Conservation (phyloP, 352 stramenopile species). For the Phytophthora europaea region DNA sequence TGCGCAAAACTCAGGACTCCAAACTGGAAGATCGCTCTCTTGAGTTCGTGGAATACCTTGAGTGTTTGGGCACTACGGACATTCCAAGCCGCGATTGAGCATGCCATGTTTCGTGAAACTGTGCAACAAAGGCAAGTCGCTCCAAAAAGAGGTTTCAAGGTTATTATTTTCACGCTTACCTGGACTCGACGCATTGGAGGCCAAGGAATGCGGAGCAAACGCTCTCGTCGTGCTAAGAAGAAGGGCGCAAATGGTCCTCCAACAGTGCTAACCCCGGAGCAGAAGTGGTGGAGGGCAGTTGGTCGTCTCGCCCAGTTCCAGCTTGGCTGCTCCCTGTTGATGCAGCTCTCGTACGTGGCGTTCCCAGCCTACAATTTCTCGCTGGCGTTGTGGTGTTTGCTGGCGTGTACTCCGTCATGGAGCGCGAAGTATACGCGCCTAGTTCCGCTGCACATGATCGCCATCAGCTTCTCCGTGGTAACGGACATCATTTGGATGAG, state of each 20-base stretch:
- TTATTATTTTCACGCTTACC: constrained; percentile 23
- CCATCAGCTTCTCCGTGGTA: constrained; percentile 61
- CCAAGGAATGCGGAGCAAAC: constrained; percentile 19
- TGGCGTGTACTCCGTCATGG: constrained; percentile 65
- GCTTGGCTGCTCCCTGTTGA: constrained; percentile 67
- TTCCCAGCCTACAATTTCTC: constrained; percentile 87
- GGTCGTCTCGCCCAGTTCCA: constrained; percentile 55
- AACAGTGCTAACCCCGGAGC: constrained; percentile 16
- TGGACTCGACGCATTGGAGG: constrained; percentile 9
- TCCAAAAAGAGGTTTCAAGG: constrained; percentile 28
- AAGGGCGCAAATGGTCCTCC: constrained; percentile 10
- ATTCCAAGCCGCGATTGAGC: not conserved
- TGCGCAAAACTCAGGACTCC: constrained; percentile 44
- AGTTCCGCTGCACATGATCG: constrained; percentile 60
- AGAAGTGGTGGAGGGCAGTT: constrained; percentile 59
- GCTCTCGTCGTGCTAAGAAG: constrained; percentile 22
- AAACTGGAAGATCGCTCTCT: constrained; percentile 48
- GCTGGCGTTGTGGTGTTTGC: constrained; percentile 74
- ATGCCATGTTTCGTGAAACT: not conserved
- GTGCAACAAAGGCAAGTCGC: not conserved
- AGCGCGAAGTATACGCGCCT: constrained; percentile 56
- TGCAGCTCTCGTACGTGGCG: constrained; percentile 87
- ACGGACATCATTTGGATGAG: constrained; percentile 83
- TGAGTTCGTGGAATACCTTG: constrained; percentile 62
- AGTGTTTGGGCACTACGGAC: constrained; percentile 25